These are phyloP conservation scores for Telfairia occidentalis DNA, from an alignment of 331 rosid species.

Conservation along the genomic window DNA sequence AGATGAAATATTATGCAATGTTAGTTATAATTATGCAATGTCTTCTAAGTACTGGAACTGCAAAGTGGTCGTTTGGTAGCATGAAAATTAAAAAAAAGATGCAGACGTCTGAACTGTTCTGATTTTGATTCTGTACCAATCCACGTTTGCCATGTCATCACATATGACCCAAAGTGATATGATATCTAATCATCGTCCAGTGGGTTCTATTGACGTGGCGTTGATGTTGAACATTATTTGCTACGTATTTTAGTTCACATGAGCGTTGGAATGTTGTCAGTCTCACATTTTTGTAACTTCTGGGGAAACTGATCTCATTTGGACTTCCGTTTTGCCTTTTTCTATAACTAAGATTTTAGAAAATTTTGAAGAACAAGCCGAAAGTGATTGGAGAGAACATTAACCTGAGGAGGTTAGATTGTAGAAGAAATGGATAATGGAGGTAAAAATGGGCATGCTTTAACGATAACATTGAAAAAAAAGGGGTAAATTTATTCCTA, in stretches of 20 bases:
- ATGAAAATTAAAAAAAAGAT: background rate
- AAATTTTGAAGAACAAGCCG: background rate
- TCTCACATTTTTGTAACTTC: background rate
- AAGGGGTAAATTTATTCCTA: background rate
- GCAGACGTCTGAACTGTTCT: background rate
- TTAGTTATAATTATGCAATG: background rate
- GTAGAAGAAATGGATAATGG: too few species aligned
- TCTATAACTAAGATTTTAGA: background rate
- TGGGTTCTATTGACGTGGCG: slow-evolving; percentile 11
- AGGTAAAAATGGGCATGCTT: background rate
- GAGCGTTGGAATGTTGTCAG: background rate
- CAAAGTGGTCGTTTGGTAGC: background rate
- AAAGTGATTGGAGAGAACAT: background rate
- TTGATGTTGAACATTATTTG: background rate
- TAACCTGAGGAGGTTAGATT: too few species aligned
- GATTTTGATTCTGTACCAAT: slow-evolving; percentile 5
- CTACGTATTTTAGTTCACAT: background rate
- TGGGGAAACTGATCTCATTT: background rate
- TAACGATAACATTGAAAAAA: background rate
- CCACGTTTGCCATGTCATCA: slow-evolving; percentile 7
- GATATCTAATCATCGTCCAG: background rate
- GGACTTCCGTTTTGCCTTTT: background rate
- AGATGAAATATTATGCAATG: background rate
- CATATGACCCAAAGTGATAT: background rate
- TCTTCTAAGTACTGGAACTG: background rate